Percentiles rank a stretch among this genome's conserved stretches.
Conservation (phyloP, 192 early-diverging fungal species). For the Coemansia sp. region DNA sequence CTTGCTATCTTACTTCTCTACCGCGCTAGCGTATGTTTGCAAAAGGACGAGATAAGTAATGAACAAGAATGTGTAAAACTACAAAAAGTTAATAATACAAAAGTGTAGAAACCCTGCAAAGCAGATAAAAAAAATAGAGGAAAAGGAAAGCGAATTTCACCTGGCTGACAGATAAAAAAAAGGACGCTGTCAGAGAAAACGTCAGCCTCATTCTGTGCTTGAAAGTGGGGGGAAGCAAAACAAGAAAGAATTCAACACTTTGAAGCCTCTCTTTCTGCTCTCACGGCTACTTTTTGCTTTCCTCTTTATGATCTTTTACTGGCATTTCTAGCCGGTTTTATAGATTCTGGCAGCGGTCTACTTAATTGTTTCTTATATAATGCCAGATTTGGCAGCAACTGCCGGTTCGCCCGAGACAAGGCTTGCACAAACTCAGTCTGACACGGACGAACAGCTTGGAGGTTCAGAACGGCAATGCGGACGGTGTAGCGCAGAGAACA, state of each 20-base stretch:
- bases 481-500: conserved; percentile 13
- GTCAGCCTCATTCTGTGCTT: background rate
- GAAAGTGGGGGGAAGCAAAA: too few species aligned
- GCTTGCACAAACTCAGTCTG: background rate
- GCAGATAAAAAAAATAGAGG: background rate
- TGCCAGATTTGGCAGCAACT: background rate
- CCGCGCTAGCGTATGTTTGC: background rate
- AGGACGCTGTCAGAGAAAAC: background rate
- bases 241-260: background rate
- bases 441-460: background rate
- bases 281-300: too few species aligned
- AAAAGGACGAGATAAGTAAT: background rate
- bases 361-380: conserved; percentile 1
- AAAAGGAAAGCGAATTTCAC: background rate
- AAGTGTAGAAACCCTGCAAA: background rate
- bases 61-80: conserved; percentile 2
- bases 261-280: too few species aligned
- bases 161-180: too few species aligned
- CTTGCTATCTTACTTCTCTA: background rate
- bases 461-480: conserved; percentile 8
- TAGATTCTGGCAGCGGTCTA: too few species aligned
- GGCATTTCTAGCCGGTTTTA: background rate
- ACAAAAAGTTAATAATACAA: conserved; percentile 7
- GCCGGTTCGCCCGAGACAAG: background rate
- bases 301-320: background rate